Base-by-base conservation (phyloP, 805 yeast species). In the Pichia heedii region DNA sequence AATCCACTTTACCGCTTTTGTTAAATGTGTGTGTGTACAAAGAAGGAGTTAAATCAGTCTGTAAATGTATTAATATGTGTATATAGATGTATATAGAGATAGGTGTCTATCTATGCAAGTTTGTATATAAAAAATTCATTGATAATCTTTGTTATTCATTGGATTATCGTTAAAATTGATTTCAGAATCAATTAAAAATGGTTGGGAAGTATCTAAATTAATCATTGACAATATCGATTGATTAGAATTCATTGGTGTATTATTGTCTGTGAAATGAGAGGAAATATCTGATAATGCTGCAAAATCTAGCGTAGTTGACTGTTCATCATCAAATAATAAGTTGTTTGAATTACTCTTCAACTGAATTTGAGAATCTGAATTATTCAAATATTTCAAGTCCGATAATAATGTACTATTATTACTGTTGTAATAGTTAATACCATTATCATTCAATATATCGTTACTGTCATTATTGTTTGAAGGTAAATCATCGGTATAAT, bases 311-410 rank as follows among this genome's bases (percentile, higher is more conserved):
- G 32, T 5, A 5, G 7, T 29, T 3, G 32, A 13, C 3, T 29
- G 32, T 2, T 15, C 32, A 15, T 29, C 15, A 10, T 29, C 32
- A 8, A 29, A 29, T 29, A 29, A 15, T 29, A 29, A 10, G 6
- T n/a, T n/a, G 15, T 29, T 29, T n/a, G 7, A 13, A 15, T 12
- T 15, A 29, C 16, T 5, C 15, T 29, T 29, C 16, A 29, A 29
- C 5, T 29, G 34, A 26, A 40, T 37, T 22, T 36, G 43, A 11
- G 39, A 40, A 27, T 40, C 39, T 11, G 43, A 34, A 18, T 35
- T 34, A 21, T 40, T 35, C 32, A 22, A n/a, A 24, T 40, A 16
- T 8, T 27, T 26, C 3, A 34, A 34, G 26, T 24, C 38, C n/a
- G 19, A 20, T 16, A 38, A 29, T 29, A 29, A 29, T 29, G 32